phyloP scores from a whole-genome alignment of 495 filamentous ascomycete genomes.

The Neurospora sp. region DNA sequence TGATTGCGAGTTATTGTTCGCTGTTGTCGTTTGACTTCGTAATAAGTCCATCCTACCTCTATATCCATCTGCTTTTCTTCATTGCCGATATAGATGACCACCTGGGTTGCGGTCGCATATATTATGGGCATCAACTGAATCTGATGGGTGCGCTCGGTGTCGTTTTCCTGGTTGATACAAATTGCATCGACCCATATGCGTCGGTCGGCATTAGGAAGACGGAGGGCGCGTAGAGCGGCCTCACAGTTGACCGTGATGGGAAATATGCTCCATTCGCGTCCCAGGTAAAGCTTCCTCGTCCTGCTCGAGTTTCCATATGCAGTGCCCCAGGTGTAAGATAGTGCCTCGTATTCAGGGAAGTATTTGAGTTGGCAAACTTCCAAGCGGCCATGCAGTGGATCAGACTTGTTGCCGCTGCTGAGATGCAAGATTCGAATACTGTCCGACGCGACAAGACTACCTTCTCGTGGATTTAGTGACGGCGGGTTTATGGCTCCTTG shows the following conservation, averaged over 20 bases:
- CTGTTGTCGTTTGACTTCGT: neutral
- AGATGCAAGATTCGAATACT: constrained; percentile 12
- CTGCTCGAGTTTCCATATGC: constrained; percentile 7
- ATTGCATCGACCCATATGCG: constrained; percentile 23
- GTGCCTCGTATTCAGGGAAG: constrained; percentile 15
- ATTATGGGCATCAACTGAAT: constrained; percentile 23
- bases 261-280: constrained; percentile 10
- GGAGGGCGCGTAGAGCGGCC: constrained; percentile 9
- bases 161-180: constrained; percentile 23
- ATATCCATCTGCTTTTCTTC: constrained; percentile 1
- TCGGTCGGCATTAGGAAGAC: constrained; percentile 7
- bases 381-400: constrained; percentile 9
- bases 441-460: constrained; percentile 1
- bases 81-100: constrained; percentile 20
- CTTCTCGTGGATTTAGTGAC: neutral
- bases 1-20: neutral
- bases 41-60: neutral
- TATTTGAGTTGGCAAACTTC: constrained; percentile 9
- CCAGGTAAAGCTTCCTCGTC: constrained; percentile 11
- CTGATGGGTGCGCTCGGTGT: constrained; percentile 14
- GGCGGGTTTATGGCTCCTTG: neutral
- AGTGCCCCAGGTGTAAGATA: constrained; percentile 14
- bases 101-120: constrained; percentile 16
- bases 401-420: constrained; percentile 8
- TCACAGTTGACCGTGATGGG: constrained; percentile 14